Evolutionary conservation across 1,284 basidiomycete species (phyloP), one percentile per base, ranked within the genome.

Genomic region (Ceratobasidium sp.): DNA sequence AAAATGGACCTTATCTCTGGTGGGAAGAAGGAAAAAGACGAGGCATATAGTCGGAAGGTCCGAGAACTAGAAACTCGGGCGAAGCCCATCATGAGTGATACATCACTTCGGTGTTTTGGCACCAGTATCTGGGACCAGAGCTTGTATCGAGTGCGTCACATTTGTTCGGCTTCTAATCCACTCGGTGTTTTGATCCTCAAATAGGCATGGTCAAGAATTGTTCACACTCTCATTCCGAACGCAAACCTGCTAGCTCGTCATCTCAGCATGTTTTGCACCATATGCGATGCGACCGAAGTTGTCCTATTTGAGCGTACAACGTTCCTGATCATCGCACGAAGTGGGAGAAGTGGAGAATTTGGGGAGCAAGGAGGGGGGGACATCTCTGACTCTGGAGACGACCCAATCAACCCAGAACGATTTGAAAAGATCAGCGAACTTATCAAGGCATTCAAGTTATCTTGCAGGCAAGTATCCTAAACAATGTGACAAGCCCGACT

Each of bases 121-220:
- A 99, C 97, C 27, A 96, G 93, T 79, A 99, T 99, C 77, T 98
- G 96, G 84, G 96, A 99, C 81, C 97, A 99, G 83, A 96, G 93
- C 77, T 83, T 99, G 59, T 99, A 99, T 85, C 94, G 93, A 86
- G 96, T 92, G 80, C 77, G 87, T 80, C 14, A 19, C 27, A 58
- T 62, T 19, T 1, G 49, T 29, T 41, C 3, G 39, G 14, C 53
- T 68, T 16, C 72, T 75, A 58, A 68, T 46, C 72, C 37, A 29
- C 41, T 64, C 61, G 59, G 74, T 53, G 48, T 31, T 62, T 68
- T 27, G 8, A 61, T 22, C 14, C n/a, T 39, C 31, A 22, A 58
- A 39, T 77, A 98, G 94, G 97, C 98, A 11, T 99, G 97, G 98
- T 98, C 98, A 31, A 90, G 90, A 76, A 98, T 99, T 77, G 95